These are phyloP conservation scores for Entelexis sorbosivorans DNA, from an alignment of 1,139 yeast genomes.

Conservation along the genomic window DNA sequence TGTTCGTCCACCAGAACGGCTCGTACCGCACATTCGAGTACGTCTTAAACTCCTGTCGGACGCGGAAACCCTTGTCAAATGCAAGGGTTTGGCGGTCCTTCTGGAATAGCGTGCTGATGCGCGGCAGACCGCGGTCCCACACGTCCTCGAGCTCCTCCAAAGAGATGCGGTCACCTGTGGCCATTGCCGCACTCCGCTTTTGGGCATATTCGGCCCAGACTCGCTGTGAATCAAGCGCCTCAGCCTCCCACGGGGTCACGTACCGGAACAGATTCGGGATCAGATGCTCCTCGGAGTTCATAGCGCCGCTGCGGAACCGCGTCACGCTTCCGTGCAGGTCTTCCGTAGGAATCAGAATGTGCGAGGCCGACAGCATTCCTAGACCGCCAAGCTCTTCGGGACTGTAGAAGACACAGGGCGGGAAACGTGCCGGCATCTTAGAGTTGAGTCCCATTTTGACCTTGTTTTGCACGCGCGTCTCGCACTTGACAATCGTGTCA, in stretches of 20 bases:
- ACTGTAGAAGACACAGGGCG: conserved; percentile 96
- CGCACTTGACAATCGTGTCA: conserved; percentile 79
- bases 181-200: conserved; percentile 77
- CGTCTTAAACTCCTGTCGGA: conserved; percentile 68
- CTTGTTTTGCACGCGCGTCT: conserved; percentile 85
- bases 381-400: conserved; percentile 96
- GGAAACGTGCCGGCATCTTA: conserved; percentile 97
- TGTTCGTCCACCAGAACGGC: conserved; percentile 95
- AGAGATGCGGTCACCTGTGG: conserved; percentile 74
- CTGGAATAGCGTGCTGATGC: conserved; percentile 89
- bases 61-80: conserved; percentile 86
- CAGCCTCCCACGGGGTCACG: conserved; percentile 93
- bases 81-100: conserved; percentile 92
- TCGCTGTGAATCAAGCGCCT: conserved; percentile 82
- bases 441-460: conserved; percentile 93
- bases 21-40: conserved; percentile 60
- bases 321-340: conserved; percentile 79
- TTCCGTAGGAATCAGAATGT: conserved; percentile 84
- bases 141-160: conserved; percentile 87
- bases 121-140: conserved; percentile 95
- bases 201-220: conserved; percentile 97
- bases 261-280: conserved; percentile 92
- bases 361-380: conserved; percentile 96
- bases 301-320: conserved; percentile 90
- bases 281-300: conserved; percentile 54